These are phyloP conservation scores for Calonectria leucothoes DNA, from an alignment of 2,329 filamentous ascomycete genomes.

Conservation along the genomic window DNA sequence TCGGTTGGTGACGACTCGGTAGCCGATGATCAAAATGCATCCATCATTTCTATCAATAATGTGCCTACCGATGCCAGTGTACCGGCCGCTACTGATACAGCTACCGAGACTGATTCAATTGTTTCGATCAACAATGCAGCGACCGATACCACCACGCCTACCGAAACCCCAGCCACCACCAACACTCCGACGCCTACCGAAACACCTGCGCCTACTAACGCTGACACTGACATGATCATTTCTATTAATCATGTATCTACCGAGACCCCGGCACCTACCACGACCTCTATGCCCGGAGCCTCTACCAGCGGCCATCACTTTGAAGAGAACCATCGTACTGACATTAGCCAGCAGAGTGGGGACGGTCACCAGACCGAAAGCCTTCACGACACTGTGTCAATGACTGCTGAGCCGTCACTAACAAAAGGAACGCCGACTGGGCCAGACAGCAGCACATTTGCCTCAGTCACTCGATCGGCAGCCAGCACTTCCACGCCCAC, in stretches of 20 bases:
- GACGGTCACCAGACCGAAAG: not conserved
- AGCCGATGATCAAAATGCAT: too few species aligned
- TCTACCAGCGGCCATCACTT: too few species aligned
- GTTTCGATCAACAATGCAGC: too few species aligned
- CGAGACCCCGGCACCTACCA: not conserved
- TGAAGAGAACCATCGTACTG: not conserved
- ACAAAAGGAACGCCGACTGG: not conserved
- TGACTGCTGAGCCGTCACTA: not conserved
- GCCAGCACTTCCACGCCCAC: not conserved
- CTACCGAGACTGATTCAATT: too few species aligned
- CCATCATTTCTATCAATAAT: too few species aligned
- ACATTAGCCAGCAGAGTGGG: not conserved
- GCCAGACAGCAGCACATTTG: not conserved
- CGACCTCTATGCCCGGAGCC: not conserved
- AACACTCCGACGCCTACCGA: too few species aligned
- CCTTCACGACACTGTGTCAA: too few species aligned
- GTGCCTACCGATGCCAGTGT: too few species aligned
- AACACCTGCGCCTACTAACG: not conserved
- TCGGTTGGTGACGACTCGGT: not conserved
- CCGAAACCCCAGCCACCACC: too few species aligned
- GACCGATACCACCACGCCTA: not conserved
- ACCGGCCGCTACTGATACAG: too few species aligned
- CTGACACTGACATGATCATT: too few species aligned
- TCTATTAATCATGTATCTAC: too few species aligned
- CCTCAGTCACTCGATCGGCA: not conserved